A percentile compares a stretch with the other conserved stretches of the same genome.
Conservation (phyloP, 257 asterid species). For the Jaltomata sinuosa region DNA sequence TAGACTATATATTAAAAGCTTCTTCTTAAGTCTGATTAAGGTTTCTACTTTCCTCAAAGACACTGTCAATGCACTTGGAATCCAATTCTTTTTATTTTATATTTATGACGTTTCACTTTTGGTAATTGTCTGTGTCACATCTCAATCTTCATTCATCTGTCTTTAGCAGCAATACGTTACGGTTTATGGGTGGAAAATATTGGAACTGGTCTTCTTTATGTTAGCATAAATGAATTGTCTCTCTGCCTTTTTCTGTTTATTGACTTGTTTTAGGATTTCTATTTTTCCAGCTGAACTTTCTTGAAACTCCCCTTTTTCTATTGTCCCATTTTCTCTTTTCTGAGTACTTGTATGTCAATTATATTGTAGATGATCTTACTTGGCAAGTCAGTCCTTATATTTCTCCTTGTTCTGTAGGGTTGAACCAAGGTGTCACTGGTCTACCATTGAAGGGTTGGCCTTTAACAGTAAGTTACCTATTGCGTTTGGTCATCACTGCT, state of each 20-base stretch:
- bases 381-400: not conserved
- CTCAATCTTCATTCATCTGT: not conserved
- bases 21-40: not conserved
- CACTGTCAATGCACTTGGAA: not conserved
- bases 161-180: not conserved
- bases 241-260: not conserved
- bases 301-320: not conserved
- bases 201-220: not conserved
- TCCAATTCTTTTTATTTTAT: not conserved
- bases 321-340: not conserved
- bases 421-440: constrained; percentile 85
- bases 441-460: constrained; percentile 99
- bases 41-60: not conserved
- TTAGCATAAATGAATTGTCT: not conserved
- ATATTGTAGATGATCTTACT: not conserved
- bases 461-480: constrained; percentile 64
- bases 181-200: not conserved
- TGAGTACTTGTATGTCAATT: not conserved
- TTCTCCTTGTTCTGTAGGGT: constrained; percentile 33
- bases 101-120: not conserved
- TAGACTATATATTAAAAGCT: not conserved
- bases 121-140: not conserved
- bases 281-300: not conserved
- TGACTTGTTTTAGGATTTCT: not conserved
- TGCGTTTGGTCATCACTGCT: not conserved